Evolutionary conservation across 441 rosid species (phyloP).

Genomic region (Corymbia calophylla): DNA sequence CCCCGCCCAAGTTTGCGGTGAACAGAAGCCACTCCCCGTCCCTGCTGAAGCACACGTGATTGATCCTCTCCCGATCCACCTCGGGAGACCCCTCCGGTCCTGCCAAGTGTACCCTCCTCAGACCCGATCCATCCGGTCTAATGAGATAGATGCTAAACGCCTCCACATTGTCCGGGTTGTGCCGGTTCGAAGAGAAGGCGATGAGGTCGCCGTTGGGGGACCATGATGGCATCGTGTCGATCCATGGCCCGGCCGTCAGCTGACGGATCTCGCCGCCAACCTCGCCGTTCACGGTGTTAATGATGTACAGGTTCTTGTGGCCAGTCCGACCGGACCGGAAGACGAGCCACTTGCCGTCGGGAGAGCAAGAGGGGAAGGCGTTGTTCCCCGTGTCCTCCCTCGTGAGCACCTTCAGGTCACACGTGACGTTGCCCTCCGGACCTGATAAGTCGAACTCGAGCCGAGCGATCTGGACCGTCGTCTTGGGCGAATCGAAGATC

Average conservation of each 20-base stretch:
- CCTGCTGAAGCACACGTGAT: slow-evolving; percentile 60
- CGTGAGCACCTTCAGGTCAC: slow-evolving; percentile 62
- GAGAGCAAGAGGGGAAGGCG: slow-evolving; percentile 83
- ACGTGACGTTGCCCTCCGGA: slow-evolving; percentile 29
- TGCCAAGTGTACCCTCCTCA: slow-evolving; percentile 47
- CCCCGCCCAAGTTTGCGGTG: slow-evolving; percentile 49
- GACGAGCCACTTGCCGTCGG: slow-evolving; percentile 67
- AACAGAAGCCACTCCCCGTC: slow-evolving; percentile 73
- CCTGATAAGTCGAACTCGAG: slow-evolving; percentile 33
- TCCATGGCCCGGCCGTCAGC: slow-evolving; percentile 70
- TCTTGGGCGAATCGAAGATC: slow-evolving; percentile 37
- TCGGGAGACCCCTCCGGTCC: slow-evolving; percentile 41
- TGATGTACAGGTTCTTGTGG: slow-evolving; percentile 56
- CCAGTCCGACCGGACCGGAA: slow-evolving; percentile 77
- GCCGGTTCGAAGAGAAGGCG: slow-evolving; percentile 78
- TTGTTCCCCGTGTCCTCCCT: slow-evolving; percentile 65
- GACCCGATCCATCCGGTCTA: slow-evolving; percentile 58
- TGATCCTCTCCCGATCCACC: slow-evolving; percentile 69
- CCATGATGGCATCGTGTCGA: slow-evolving; percentile 88
- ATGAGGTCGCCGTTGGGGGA: slow-evolving; percentile 74
- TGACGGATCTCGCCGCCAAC: slow-evolving; percentile 36
- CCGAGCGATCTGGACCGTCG: slow-evolving; percentile 72
- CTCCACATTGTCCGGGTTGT: slow-evolving; percentile 26
- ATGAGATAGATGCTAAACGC: slow-evolving; percentile 58
- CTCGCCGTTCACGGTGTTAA: slow-evolving; percentile 75